Conservation (phyloP, 441 rosid species). For the Aquilaria agallochum region DNA sequence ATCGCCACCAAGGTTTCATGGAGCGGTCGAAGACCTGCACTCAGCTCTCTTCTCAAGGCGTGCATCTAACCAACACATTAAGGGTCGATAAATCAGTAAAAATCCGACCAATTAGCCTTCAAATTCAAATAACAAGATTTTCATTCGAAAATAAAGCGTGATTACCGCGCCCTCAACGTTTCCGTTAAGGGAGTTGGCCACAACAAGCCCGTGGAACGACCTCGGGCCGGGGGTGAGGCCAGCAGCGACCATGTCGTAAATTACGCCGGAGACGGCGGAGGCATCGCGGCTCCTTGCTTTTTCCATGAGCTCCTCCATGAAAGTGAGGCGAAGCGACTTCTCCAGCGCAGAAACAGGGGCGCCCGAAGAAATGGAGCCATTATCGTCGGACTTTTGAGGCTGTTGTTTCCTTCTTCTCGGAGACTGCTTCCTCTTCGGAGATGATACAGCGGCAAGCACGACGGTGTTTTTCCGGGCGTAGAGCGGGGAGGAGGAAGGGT, state of each 20-base stretch:
- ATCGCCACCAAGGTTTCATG: slow-evolving; percentile 79
- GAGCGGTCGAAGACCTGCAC: slow-evolving; percentile 77
- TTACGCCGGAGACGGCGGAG: slow-evolving; percentile 63
- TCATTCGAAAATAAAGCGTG: not conserved
- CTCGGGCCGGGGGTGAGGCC: slow-evolving; percentile 92
- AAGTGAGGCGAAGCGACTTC: slow-evolving; percentile 73
- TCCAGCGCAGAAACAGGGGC: slow-evolving; percentile 62
- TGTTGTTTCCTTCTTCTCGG: slow-evolving; percentile 13
- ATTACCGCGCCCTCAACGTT: slow-evolving; percentile 89
- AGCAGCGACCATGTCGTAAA: slow-evolving; percentile 94
- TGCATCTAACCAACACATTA: slow-evolving; percentile 49
- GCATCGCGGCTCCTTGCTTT: slow-evolving; percentile 71
- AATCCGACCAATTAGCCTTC: not conserved
- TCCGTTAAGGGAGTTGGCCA: slow-evolving; percentile 60
- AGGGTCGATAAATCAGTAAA: not conserved
- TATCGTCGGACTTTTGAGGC: slow-evolving; percentile 15
- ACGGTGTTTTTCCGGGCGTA: slow-evolving; percentile 10
- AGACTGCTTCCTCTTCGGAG: slow-evolving; percentile 12
- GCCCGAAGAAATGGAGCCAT: slow-evolving; percentile 19
- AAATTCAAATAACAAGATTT: not conserved
- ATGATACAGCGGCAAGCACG: slow-evolving; percentile 8
- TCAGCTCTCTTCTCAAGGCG: slow-evolving; percentile 76
- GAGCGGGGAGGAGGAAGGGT: slow-evolving; percentile 1
- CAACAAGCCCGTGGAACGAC: slow-evolving; percentile 89
- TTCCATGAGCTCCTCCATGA: slow-evolving; percentile 93